Percentiles rank a stretch among this genome's conserved stretches.
phyloP scores from a whole-genome alignment of 208 protist genomes.

The Strigomonas culicis region DNA sequence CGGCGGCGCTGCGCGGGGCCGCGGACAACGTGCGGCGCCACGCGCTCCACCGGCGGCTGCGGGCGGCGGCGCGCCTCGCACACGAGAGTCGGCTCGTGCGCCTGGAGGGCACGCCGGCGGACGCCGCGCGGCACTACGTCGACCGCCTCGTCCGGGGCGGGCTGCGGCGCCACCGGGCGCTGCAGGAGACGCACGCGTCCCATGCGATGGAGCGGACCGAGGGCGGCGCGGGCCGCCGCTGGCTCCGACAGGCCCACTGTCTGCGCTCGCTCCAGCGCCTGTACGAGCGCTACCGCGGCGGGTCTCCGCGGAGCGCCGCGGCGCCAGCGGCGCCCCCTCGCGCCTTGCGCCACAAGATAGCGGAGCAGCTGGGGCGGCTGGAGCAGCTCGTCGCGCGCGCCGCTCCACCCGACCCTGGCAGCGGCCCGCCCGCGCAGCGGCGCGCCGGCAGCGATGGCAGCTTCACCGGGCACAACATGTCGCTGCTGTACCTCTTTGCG shows the following conservation, averaged over 20 bases:
- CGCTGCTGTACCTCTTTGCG: too few species aligned
- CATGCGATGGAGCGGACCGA: slow-evolving; percentile 9
- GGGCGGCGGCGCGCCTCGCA: slow-evolving; percentile 25
- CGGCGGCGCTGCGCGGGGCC: slow-evolving; percentile 25
- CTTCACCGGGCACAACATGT: too few species aligned
- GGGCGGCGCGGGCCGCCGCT: slow-evolving; percentile 3
- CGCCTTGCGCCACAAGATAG: neutral
- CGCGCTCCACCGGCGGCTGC: slow-evolving; percentile 24
- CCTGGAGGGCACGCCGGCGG: slow-evolving; percentile 27
- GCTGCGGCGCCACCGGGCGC: neutral
- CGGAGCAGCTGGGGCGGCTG: too few species aligned
- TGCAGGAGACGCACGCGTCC: slow-evolving; percentile 16
- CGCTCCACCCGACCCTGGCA: neutral
- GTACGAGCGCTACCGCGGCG: neutral
- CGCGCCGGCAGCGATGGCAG: neutral
- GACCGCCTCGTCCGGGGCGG: slow-evolving; percentile 27
- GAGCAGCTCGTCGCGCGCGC: neutral
- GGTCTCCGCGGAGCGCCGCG: neutral
- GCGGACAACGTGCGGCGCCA: slow-evolving; percentile 29
- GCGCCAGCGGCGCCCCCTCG: neutral
- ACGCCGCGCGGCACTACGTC: slow-evolving; percentile 30
- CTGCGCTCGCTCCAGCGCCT: neutral
- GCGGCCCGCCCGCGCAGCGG: neutral
- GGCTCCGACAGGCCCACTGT: neutral
- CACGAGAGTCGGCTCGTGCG: slow-evolving; percentile 30